These are phyloP conservation scores for Colletotrichum falcatum DNA, from an alignment of 2,329 filamentous ascomycete species.

Conservation along the genomic window DNA sequence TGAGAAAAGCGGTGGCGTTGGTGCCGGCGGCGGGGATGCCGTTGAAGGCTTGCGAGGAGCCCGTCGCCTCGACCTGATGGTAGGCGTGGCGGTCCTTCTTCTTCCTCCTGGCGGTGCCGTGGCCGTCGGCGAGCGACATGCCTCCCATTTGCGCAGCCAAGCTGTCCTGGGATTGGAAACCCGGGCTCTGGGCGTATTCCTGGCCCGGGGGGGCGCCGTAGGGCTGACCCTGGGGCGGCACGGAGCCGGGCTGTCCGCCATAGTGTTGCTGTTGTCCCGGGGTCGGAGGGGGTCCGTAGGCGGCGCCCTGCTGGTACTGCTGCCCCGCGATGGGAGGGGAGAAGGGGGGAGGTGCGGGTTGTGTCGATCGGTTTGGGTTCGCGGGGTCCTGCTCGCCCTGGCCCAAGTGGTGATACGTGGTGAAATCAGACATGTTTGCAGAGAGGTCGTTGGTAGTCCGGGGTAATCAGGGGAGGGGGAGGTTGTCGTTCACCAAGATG, in stretches of 20 bases:
- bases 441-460: not conserved
- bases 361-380: conserved; percentile 63
- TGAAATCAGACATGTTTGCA: conserved; percentile 65
- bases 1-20: conserved; percentile 57
- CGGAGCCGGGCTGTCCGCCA: conserved; percentile 50
- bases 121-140: conserved; percentile 73
- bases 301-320: conserved; percentile 62
- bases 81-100: conserved; percentile 97
- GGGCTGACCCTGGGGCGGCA: conserved; percentile 48
- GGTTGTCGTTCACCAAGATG: conserved; percentile 4
- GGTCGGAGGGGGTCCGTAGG: conserved; percentile 54
- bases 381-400: conserved; percentile 68
- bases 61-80: conserved; percentile 82
- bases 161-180: conserved; percentile 57
- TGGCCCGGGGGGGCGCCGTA: conserved; percentile 46
- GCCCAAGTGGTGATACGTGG: conserved; percentile 67
- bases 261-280: conserved; percentile 57
- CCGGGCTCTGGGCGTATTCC: conserved; percentile 49
- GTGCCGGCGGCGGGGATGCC: conserved; percentile 71
- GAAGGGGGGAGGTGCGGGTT: conserved; percentile 67
- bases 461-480: not conserved
- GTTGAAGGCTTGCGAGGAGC: conserved; percentile 77
- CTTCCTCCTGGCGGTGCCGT: conserved; percentile 72
- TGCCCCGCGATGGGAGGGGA: conserved; percentile 65
- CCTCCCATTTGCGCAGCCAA: conserved; percentile 82